Base-by-base conservation (phyloP, 345 rosid genomes). In the Lepidium sativum region DNA sequence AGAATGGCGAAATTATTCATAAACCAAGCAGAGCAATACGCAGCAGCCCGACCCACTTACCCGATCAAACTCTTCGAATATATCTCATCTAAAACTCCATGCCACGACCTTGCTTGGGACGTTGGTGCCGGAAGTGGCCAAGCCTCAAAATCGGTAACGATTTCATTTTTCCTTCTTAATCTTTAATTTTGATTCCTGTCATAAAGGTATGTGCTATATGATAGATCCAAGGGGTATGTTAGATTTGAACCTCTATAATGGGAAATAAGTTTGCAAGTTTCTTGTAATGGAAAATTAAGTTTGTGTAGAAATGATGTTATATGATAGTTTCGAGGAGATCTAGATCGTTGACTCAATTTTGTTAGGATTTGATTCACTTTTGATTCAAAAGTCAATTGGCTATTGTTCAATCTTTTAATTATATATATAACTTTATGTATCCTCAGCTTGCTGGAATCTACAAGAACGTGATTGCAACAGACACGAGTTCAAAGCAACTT, bases 71-170 rank as follows among this genome's bases (percentile, higher is more conserved):
- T 92, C 38, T 84, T 92, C 68, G 76, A 78, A 3, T 89, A 78
- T 74, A 85, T 92, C 14, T 87, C 91, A 47, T 89, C 92, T 8
- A 86, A 84, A 55, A 82, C 92, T 1, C 85, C 84, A 1, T 5
- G 6, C n/a, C 84, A 77, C 61, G 82, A 81, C 71, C 92, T 89
- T 39, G 98, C 65, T 3, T 92, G 96, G 98, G 98, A 92, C 59
- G 95, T 73, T 3, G 96, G 96, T 72, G 69, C 98, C 5, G 98
- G 98, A 10, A 86, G 78, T 23, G 98, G 96, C 53, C 96, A 92
- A 33, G 96, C 98, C 7, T 85, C 92, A 55, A 68, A 12, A 60
- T 77, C 91, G 20, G 98, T 92, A 60, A 73, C 20, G 20, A 14
- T 50, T 32, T 10, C 6, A 6, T 1, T 35, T 27, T 35, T 11